Evolutionary conservation across 805 yeast genomes (phyloP).

Genomic region (Priceomyces carsonii): DNA sequence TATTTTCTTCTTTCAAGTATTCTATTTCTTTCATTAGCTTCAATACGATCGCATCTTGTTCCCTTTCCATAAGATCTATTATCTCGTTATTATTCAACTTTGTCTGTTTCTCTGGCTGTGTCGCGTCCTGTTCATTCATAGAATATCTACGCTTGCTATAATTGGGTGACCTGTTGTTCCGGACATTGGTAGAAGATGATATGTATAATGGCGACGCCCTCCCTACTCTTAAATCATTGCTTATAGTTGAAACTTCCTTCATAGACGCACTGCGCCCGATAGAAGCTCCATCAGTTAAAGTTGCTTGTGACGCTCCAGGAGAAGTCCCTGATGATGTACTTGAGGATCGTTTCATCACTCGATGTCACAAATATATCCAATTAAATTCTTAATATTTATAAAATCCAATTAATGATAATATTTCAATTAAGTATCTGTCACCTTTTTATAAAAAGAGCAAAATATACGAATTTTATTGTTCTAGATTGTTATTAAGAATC

Average conservation of each 20-base stretch:
- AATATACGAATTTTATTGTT: too few species aligned
- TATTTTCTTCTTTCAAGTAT: slow-evolving; percentile 53
- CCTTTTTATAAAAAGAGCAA: too few species aligned
- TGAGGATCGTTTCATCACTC: too few species aligned
- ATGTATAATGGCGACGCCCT: slow-evolving; percentile 7
- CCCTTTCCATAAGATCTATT: slow-evolving; percentile 65
- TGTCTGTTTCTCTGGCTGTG: not conserved
- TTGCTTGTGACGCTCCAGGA: too few species aligned
- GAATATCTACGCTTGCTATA: slow-evolving; percentile 7
- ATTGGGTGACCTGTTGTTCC: slow-evolving; percentile 9
- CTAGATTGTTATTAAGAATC: too few species aligned
- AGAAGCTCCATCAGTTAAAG: too few species aligned
- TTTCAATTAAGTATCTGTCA: too few species aligned
- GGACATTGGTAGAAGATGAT: slow-evolving; percentile 7
- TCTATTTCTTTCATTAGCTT: slow-evolving; percentile 64
- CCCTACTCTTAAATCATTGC: slow-evolving; percentile 12
- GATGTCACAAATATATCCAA: too few species aligned
- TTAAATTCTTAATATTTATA: too few species aligned
- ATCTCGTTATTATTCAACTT: slow-evolving; percentile 46
- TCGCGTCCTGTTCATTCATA: slow-evolving; percentile 5
- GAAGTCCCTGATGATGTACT: too few species aligned
- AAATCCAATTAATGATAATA: too few species aligned
- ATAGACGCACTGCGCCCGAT: slow-evolving; percentile 5
- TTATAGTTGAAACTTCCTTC: slow-evolving; percentile 10
- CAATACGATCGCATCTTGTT: slow-evolving; percentile 74